Conservation (phyloP, 768 basidiomycete species). For the Pleurotus sapidus region DNA sequence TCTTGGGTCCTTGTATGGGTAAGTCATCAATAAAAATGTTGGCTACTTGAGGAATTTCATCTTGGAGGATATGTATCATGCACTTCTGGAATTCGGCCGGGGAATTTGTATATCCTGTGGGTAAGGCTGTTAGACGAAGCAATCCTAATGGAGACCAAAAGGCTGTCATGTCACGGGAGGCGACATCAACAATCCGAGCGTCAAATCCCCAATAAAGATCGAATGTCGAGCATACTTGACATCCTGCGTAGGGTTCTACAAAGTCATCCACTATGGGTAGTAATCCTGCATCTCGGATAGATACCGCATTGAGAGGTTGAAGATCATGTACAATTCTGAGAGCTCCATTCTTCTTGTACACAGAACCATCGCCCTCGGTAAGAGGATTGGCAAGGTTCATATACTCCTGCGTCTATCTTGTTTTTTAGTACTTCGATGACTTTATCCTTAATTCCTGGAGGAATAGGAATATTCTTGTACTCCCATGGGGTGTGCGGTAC, state of each 20-base stretch:
- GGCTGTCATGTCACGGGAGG: constrained; percentile 9
- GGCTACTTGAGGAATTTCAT: too few relatives aligned
- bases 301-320: constrained; percentile 9
- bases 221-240: neutral
- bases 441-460: constrained; percentile 13
- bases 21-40: neutral
- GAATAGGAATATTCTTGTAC: constrained; percentile 12
- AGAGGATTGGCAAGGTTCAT: constrained; percentile 14
- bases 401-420: constrained; percentile 12
- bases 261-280: constrained; percentile 4
- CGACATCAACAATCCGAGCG: neutral
- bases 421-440: constrained; percentile 10
- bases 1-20: constrained; percentile 23
- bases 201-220: constrained; percentile 10
- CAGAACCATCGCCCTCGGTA: constrained; percentile 14
- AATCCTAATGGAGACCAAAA: neutral
- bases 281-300: constrained; percentile 7
- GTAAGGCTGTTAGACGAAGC: constrained; percentile 10
- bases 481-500: neutral
- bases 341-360: constrained; percentile 10
- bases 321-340: constrained; percentile 11
- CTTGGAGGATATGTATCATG: too few relatives aligned
- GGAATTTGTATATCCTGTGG: neutral
- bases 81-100: too few relatives aligned
- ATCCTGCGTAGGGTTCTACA: constrained; percentile 7